phyloP scores from a whole-genome alignment of 306 rosid genomes.

The Sophora flavescens region DNA sequence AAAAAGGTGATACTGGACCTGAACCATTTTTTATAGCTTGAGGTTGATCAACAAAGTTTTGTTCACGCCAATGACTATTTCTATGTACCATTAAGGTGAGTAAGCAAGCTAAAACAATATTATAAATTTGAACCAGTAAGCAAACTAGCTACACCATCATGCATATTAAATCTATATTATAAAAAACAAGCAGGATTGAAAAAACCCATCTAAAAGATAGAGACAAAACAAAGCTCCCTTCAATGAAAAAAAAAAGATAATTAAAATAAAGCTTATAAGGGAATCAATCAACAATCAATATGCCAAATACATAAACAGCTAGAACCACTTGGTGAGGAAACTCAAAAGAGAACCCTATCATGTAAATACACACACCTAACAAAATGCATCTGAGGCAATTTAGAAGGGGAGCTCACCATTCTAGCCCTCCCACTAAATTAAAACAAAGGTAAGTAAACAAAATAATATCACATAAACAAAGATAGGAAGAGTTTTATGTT shows the following conservation, averaged over 20 bases:
- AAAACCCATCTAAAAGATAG: neutral
- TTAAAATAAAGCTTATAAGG: conserved; percentile 1
- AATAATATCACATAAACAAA: no score
- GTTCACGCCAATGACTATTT: conserved; percentile 96
- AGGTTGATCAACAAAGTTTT: conserved; percentile 74
- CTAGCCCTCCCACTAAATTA: no score
- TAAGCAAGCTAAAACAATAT: conserved; percentile 30
- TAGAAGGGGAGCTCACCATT: no score
- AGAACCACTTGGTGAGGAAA: neutral
- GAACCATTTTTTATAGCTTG: conserved; percentile 70
- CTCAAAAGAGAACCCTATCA: conserved; percentile 1
- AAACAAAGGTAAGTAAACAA: no score
- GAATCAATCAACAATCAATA: neutral
- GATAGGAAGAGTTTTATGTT: no score
- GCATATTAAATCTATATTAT: conserved; percentile 7
- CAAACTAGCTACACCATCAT: conserved; percentile 28
- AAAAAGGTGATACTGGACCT: conserved; percentile 66
- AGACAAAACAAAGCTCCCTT: neutral
- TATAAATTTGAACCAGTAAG: conserved; percentile 23
- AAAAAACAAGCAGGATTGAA: conserved; percentile 5
- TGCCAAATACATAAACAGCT: neutral
- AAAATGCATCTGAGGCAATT: no score
- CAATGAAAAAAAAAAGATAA: neutral
- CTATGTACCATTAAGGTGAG: conserved; percentile 65
- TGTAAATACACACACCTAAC: neutral